Evolutionary conservation across 495 filamentous ascomycete species (phyloP).

Genomic region (Bryoglossum gracile): DNA sequence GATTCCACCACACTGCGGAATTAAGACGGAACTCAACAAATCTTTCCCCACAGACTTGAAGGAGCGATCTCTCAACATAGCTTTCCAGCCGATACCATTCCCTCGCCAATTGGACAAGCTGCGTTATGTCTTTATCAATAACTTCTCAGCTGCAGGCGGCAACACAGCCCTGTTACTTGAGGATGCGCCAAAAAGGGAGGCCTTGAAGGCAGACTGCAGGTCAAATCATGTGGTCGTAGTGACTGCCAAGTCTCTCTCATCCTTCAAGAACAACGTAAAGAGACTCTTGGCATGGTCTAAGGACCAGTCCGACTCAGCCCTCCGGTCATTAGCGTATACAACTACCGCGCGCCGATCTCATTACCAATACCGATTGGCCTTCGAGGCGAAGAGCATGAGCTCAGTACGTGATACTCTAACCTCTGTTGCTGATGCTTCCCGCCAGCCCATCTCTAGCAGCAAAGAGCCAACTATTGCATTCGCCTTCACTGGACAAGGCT

Average conservation of each 20-base stretch:
- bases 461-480: conserved; percentile 39
- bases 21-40: conserved; percentile 74
- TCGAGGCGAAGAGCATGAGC: conserved; percentile 33
- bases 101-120: conserved; percentile 49
- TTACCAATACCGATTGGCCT: conserved; percentile 61
- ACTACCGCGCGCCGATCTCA: conserved; percentile 74
- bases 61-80: conserved; percentile 67
- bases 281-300: conserved; percentile 45
- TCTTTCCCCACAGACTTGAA: conserved; percentile 68
- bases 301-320: conserved; percentile 39
- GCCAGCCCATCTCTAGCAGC: conserved; percentile 14
- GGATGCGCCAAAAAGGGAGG: conserved; percentile 36
- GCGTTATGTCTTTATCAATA: conserved; percentile 55
- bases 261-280: conserved; percentile 46
- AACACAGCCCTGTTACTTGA: conserved; percentile 58
- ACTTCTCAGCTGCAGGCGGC: conserved; percentile 62
- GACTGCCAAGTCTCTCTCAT: conserved; percentile 49
- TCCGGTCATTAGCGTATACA: conserved; percentile 64
- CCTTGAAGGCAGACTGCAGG: conserved; percentile 37
- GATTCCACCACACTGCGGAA: conserved; percentile 80
- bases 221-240: conserved; percentile 46
- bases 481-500: conserved; percentile 65
- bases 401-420: conserved; percentile 39
- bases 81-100: conserved; percentile 51
- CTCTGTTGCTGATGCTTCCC: conserved; percentile 25